Evolutionary conservation across 2,329 filamentous ascomycete genomes (phyloP).

Genomic region (Capronia americana): DNA sequence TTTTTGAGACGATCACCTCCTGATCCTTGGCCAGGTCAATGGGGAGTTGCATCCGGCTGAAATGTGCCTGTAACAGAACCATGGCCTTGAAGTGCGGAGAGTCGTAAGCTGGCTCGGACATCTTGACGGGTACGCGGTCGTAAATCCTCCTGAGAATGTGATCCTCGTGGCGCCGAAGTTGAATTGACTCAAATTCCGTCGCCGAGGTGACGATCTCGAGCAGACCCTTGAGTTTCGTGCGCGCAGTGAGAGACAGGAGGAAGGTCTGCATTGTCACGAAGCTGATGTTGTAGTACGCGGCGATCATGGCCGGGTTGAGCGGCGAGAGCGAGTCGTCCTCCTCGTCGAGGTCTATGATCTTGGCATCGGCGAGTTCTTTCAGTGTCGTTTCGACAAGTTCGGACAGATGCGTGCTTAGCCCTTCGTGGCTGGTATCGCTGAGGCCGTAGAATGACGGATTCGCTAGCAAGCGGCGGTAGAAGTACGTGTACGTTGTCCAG

Average conservation of each 20-base stretch:
- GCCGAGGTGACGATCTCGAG: slow-evolving; percentile 96
- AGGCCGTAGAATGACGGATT: slow-evolving; percentile 97
- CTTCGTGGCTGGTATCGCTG: slow-evolving; percentile 86
- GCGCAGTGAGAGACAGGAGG: slow-evolving; percentile 83
- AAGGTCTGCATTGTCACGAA: slow-evolving; percentile 99
- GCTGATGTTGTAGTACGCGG: slow-evolving; percentile 98
- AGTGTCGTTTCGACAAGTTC: slow-evolving; percentile 92
- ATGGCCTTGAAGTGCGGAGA: slow-evolving; percentile 99
- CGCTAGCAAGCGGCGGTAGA: slow-evolving; percentile 90
- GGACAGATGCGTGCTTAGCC: slow-evolving; percentile 90
- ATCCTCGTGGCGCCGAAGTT: slow-evolving; percentile 92
- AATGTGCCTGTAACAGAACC: slow-evolving; percentile 95
- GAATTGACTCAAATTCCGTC: slow-evolving; percentile 93
- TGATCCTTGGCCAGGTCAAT: slow-evolving; percentile 97
- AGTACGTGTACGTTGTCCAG: slow-evolving; percentile 98
- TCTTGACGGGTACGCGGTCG: slow-evolving; percentile 92
- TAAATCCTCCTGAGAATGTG: slow-evolving; percentile 88
- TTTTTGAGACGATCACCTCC: slow-evolving; percentile 81
- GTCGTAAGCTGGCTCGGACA: slow-evolving; percentile 83
- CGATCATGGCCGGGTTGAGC: slow-evolving; percentile 96
- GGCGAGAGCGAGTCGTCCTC: slow-evolving; percentile 89
- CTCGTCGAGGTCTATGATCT: slow-evolving; percentile 94
- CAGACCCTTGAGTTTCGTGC: slow-evolving; percentile 95
- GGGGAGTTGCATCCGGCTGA: slow-evolving; percentile 94
- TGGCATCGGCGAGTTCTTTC: slow-evolving; percentile 87